Evolutionary conservation across 352 stramenopile species (phyloP), one percentile per base, ranked within the genome.

Genomic region (Thraustochytrium sp.): DNA sequence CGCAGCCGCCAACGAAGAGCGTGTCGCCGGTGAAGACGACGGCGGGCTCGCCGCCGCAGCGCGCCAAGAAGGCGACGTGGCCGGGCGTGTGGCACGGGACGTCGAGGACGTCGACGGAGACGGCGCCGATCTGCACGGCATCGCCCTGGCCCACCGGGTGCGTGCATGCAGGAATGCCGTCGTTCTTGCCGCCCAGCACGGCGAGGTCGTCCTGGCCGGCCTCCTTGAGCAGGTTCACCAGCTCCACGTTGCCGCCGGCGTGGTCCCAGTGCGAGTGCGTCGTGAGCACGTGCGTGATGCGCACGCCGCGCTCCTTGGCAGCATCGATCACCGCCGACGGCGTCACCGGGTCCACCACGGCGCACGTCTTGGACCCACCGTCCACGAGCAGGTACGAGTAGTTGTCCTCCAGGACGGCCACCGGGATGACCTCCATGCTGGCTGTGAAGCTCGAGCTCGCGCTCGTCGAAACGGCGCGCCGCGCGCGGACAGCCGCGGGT

Each of bases 211-310:
- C 78, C 40, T 72, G 26, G 59, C 40, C 59, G 40, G 59, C 36
- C 11, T 72, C 40, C 36, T 72, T 16, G 44, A 94, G 82, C 54
- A 92, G 82, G 26, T 89, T 65, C 2, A 85, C 54, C 38, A 97
- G 90, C 26, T 87, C 88, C 40, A 85, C 85, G 82, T 97, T 97
- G 61, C 93, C 93, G 16, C 93, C 93, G 0, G 92, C 88, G 78
- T 97, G 93, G 85, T 97, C 93, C 88, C 86, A 91, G 87, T 97
- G 93, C 64, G 90, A 92, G 86, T 97, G 93, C 0, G 93, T 97
- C 59, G 93, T 97, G 26, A 96, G 88, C 55, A 97, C 89, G 64
- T 85, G 82, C 16, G 85, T 88, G 84, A 97, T 90, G 31, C 76
- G 62, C 44, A 95, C 87, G 78, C 87, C 83, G 61, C 90, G 86